Evolutionary conservation across 352 stramenopile genomes (phyloP), one percentile per base, ranked within the genome.

Genomic region (Phytophthora quininea): DNA sequence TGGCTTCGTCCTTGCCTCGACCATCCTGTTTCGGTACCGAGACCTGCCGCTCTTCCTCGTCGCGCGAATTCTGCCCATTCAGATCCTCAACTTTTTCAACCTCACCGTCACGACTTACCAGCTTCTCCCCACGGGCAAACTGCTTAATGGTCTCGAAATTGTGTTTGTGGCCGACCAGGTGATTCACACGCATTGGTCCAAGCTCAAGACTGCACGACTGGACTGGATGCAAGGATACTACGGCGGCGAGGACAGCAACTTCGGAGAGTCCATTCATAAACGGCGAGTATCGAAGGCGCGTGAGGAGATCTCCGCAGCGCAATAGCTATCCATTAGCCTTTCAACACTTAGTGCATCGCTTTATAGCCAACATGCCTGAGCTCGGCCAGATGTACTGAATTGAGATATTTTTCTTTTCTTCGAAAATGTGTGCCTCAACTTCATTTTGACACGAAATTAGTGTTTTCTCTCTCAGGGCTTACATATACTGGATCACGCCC

Each of bases 101-200:
- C 48, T 77, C n/a, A 77, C 69, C 1, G 69, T 75, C 15, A 77
- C 64, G 19, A 73, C 71, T 19, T 72, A 75, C 50, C 56, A 75
- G 19, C 40, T 80, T 5, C 52, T 54, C 1, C 58, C 68, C 48
- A 67, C 57, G 5, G 63, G 37, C 15, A 55, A 69, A 29, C 45
- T 46, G 33, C 7, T 75, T 30, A 56, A 73, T 55, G 69, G 58
- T 3, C 30, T 69, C 30, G 45, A 32, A 3, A 52, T 78, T 2
- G 32, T 49, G 0, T 58, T 71, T 1, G 62, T 80, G 9, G 54
- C 69, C 0, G 73, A 73, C 49, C 73, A 80, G 32, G 58, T 77
- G 6, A 62, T 76, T 7, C 62, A 76, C 55, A 72, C 73, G 27
- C 69, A 77, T 56, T 77, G 69, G 54, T 63, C 61, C 15, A 63